phyloP scores from a whole-genome alignment of 257 asterid species.

The Solanum tarapatanum region DNA sequence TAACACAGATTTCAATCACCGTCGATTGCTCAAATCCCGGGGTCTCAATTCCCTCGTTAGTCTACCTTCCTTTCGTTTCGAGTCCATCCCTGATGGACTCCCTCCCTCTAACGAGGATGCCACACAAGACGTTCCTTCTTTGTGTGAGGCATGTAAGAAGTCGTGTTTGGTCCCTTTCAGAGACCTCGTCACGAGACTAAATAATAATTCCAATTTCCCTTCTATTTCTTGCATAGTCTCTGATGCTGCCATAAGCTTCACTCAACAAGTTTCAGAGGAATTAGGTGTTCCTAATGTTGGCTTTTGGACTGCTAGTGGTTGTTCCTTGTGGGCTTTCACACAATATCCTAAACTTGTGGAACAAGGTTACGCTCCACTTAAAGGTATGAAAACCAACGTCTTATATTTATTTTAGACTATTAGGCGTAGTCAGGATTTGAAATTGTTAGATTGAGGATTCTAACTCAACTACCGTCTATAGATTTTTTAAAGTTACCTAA shows the following conservation, averaged over 20 bases:
- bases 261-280: slow-evolving; percentile 1
- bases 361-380: slow-evolving; percentile 8
- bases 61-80: slow-evolving; percentile 5
- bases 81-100: slow-evolving; percentile 22
- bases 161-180: slow-evolving; percentile 6
- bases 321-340: slow-evolving; percentile 2
- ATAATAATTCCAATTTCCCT: not conserved
- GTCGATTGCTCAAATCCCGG: not conserved
- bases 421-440: not conserved
- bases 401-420: not conserved
- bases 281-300: slow-evolving; percentile 6
- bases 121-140: slow-evolving; percentile 6
- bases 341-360: slow-evolving; percentile 8
- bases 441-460: too few species aligned
- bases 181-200: slow-evolving; percentile 3
- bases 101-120: slow-evolving; percentile 13
- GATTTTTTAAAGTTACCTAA: not conserved
- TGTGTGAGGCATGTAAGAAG: slow-evolving; percentile 7
- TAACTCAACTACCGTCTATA: too few species aligned
- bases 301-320: slow-evolving; percentile 15
- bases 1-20: slow-evolving; percentile 15
- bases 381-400: not conserved
- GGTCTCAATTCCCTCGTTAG: not conserved
- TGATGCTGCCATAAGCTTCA: slow-evolving; percentile 14
- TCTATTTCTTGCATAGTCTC: slow-evolving; percentile 11